Conservation (phyloP, 2,329 filamentous ascomycete species). For the Xylaria sp. region DNA sequence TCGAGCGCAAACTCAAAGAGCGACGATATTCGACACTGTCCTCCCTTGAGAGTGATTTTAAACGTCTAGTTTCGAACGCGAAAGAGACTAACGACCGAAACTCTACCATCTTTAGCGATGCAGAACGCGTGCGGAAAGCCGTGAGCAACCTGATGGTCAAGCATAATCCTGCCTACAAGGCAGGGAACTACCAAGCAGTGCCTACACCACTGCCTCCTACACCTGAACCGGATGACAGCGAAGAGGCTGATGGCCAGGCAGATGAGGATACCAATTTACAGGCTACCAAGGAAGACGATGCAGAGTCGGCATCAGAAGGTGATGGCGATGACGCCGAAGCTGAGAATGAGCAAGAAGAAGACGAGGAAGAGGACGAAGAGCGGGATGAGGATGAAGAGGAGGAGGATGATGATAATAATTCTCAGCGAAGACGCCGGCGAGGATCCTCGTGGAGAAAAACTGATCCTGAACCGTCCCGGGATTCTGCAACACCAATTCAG, state of each 20-base stretch:
- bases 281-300: slow-evolving; percentile 40
- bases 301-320: slow-evolving; percentile 41
- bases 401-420: slow-evolving; percentile 41
- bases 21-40: slow-evolving; percentile 76
- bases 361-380: slow-evolving; percentile 43
- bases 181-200: slow-evolving; percentile 73
- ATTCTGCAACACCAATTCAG: slow-evolving; percentile 45
- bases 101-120: slow-evolving; percentile 80
- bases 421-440: slow-evolving; percentile 35
- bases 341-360: slow-evolving; percentile 15
- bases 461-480: slow-evolving; percentile 48
- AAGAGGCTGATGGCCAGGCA: slow-evolving; percentile 40
- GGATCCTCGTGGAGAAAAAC: slow-evolving; percentile 48
- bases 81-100: slow-evolving; percentile 83
- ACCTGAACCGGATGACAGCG: slow-evolving; percentile 54
- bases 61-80: slow-evolving; percentile 87
- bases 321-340: slow-evolving; percentile 42
- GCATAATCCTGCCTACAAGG: slow-evolving; percentile 83
- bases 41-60: slow-evolving; percentile 83
- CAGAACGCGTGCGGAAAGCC: slow-evolving; percentile 86
- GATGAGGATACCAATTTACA: slow-evolving; percentile 35
- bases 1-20: slow-evolving; percentile 78
- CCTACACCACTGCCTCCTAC: slow-evolving; percentile 74
- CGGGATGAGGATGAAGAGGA: slow-evolving; percentile 46
- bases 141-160: slow-evolving; percentile 89